phyloP scores from a whole-genome alignment of 2,329 filamentous ascomycete genomes.

The Verticillium dahliae region DNA sequence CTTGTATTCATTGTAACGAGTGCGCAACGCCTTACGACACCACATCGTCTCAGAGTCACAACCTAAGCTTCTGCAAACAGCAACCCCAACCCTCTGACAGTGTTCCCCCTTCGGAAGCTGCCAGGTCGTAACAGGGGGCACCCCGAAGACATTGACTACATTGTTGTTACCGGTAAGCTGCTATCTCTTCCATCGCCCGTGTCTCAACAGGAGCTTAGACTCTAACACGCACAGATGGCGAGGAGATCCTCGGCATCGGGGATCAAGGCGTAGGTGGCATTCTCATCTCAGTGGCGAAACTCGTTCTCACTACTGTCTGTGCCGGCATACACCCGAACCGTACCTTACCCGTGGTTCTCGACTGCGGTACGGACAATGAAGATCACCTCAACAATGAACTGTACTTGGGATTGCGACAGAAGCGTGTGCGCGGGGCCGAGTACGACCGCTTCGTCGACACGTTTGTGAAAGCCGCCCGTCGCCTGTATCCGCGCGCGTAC shows the following conservation, averaged over 20 bases:
- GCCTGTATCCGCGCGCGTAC: slow-evolving; percentile 71
- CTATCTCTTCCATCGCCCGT: background rate
- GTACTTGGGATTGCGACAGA: slow-evolving; percentile 68
- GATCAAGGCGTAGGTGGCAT: slow-evolving; percentile 84
- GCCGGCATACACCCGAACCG: slow-evolving; percentile 79
- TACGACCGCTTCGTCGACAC: slow-evolving; percentile 73
- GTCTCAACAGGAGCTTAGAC: slow-evolving; percentile 9
- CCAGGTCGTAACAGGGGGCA: no score
- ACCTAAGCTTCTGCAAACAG: no score
- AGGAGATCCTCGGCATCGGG: slow-evolving; percentile 79
- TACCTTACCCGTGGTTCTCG: slow-evolving; percentile 73
- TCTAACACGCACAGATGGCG: slow-evolving; percentile 34
- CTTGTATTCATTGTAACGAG: no score
- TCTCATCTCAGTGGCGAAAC: slow-evolving; percentile 76
- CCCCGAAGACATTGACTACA: slow-evolving; percentile 75
- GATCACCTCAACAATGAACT: slow-evolving; percentile 67
- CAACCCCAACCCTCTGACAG: no score
- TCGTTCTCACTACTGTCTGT: slow-evolving; percentile 76
- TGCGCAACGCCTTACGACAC: no score
- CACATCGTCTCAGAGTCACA: no score
- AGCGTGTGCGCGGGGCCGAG: slow-evolving; percentile 59
- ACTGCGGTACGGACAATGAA: slow-evolving; percentile 81
- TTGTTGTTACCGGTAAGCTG: slow-evolving; percentile 69
- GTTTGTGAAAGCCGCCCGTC: slow-evolving; percentile 63
- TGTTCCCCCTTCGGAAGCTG: no score